These are phyloP conservation scores for Castanea mollissima DNA, from an alignment of 306 rosid species.

Conservation along the genomic window DNA sequence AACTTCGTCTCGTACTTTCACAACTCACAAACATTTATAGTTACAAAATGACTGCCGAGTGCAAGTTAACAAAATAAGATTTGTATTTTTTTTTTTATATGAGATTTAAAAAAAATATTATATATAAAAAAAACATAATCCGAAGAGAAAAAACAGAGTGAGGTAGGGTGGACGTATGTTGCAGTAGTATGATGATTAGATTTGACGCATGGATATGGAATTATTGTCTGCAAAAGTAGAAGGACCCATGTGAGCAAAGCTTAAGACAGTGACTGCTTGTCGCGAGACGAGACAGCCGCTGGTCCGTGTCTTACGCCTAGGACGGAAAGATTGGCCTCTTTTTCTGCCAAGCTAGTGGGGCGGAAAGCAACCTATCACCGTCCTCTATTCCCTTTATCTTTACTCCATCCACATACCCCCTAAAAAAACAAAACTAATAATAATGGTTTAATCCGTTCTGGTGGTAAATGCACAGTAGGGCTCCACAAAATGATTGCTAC, in stretches of 20 bases:
- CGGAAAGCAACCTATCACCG: neutral
- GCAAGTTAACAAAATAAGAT: no score
- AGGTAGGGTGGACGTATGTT: no score
- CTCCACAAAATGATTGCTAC: no score
- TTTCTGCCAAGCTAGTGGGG: neutral
- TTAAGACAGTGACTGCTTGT: neutral
- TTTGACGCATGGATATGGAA: neutral
- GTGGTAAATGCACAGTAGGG: no score
- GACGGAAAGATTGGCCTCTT: neutral
- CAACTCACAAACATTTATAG: no score
- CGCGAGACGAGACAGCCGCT: neutral
- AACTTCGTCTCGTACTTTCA: fast-evolving
- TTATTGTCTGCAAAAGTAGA: neutral
- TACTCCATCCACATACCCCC: no score
- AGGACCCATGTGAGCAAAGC: neutral
- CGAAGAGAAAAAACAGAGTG: no score
- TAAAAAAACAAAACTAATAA: neutral
- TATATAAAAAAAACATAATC: no score
- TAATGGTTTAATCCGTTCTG: neutral
- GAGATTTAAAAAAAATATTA: no score
- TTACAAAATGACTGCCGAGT: no score
- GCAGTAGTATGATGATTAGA: neutral
- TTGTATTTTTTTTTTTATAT: no score
- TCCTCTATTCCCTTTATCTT: neutral
- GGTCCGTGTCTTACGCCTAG: neutral